Evolutionary conservation across 2,329 filamentous ascomycete species (phyloP), one percentile per base, ranked within the genome.

Genomic region (Aspergillus ibericus): DNA sequence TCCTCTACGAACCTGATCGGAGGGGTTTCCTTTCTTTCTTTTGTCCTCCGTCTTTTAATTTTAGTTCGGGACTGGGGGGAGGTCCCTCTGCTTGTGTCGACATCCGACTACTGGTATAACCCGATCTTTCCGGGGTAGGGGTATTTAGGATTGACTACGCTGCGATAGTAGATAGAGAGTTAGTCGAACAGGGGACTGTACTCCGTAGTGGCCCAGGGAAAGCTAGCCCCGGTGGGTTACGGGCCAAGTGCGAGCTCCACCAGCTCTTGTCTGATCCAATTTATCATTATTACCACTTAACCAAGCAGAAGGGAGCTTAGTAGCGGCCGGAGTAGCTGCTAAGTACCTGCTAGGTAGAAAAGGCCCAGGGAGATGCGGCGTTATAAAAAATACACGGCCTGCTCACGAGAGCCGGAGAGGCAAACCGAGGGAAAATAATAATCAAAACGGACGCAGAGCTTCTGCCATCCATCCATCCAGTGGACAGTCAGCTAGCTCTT

Each of bases 341-440:
- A 42, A 35, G 50, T 53, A 42, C 50, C 27, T 42, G 10, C 50
- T 40, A 53, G 36, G 50, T 53, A 53, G 35, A 53, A 20, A 32
- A 32, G 8, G 29, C 29, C 38, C 38, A 20, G 50, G 27, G 36
- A 25, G 36, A 53, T 53, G 50, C 50, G 50, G 50, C 15, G 50
- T 53, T 53, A 42, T 29, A 47, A 27, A 53, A 42, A 52, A 29
- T 53, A 53, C 50, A 40, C 50, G 50, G 35, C 50, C 35, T 29
- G 20, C 36, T 40, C 20, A 16, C 32, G 35, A 52, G 34, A 53
- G 50, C 34, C 36, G 35, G 50, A 40, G 50, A 42, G 50, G 35
- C 34, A 35, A 53, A 53, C 42, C 35, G 38, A 53, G 22, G 20
- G 42, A 52, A 50, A n/a, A n/a, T n/a, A n/a, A 49, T 16, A 40